Base-by-base conservation (phyloP, 768 basidiomycete genomes). In the Pulveroboletus sp. region DNA sequence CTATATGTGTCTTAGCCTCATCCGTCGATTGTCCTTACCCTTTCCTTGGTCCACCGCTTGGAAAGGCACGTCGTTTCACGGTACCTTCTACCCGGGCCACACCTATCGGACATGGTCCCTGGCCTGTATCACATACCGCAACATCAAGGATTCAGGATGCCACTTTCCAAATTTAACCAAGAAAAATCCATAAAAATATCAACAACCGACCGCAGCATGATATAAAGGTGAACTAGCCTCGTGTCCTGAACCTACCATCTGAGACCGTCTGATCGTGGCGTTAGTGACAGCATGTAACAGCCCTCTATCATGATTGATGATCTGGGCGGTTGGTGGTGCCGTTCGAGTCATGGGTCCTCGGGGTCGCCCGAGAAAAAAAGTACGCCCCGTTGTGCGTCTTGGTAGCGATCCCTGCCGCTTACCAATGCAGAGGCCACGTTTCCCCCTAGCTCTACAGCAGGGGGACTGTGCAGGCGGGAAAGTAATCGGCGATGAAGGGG, bases 241-340 rank as follows among this genome's bases (percentile, higher is more conserved):
- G 25, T 52, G 49, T 42, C 10, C 5, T 6, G 17, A 32, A 17
- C 27, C 32, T 19, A 47, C 17, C 35, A 38, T 38, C 35, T 29
- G 32, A 20, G 34, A 29, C 10, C 21, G n/a, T 24, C 27, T 52
- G 52, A 61, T 54, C 10, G 52, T 61, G 57, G 50, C 49, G 52
- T 35, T 39, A 42, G 47, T 37, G 31, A 49, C 52, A 47, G 21
- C 43, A 52, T 31, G 36, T 36, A 23, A 46, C 32, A 38, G 43
- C 31, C 46, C 40, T 45, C 13, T 12, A 40, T 46, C 44, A 37
- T 24, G 49, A 37, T 47, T 44, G 27, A 9, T 40, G 8, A 38
- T 13, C 33, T 29, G 27, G 27, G 8, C 39, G 13, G 38, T 38
- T 29, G 12, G n/a, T 37, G 34, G 3, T 32, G 34, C 27, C 4